A percentile compares a stretch with the other conserved stretches of the same genome.
Evolutionary conservation across 352 stramenopile genomes (phyloP).

Genomic region (Pythium vanterpoolii): DNA sequence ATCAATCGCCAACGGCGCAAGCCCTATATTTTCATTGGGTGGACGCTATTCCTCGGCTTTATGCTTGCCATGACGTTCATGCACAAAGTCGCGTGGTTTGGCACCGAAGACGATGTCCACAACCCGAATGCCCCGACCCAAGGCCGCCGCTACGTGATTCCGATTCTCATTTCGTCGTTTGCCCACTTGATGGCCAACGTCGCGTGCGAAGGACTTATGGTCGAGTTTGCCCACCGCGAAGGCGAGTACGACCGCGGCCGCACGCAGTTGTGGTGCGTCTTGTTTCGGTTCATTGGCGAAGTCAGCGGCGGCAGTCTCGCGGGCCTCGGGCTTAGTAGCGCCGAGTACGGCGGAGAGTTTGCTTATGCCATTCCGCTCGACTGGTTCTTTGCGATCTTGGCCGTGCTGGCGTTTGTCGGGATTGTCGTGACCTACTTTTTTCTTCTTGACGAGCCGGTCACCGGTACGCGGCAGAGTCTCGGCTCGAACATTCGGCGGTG

Average conservation of each 20-base stretch:
- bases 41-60: slow-evolving; percentile 19
- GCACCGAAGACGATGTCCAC: neutral
- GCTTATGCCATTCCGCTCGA: slow-evolving; percentile 15
- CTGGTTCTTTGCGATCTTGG: slow-evolving; percentile 13
- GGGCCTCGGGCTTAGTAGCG: slow-evolving; percentile 11
- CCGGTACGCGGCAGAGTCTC: slow-evolving; percentile 15
- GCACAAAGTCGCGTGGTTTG: slow-evolving; percentile 14
- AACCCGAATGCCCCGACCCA: slow-evolving; percentile 16
- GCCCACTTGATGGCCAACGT: slow-evolving; percentile 20
- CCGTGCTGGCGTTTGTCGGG: slow-evolving; percentile 12
- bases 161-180: slow-evolving; percentile 25
- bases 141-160: slow-evolving; percentile 14
- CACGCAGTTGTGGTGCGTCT: slow-evolving; percentile 18
- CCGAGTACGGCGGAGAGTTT: slow-evolving; percentile 25
- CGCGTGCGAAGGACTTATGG: slow-evolving; percentile 29
- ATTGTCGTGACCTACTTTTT: slow-evolving; percentile 21
- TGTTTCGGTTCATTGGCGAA: slow-evolving; percentile 24
- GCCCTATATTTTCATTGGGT: slow-evolving; percentile 35
- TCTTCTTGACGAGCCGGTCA: slow-evolving; percentile 17
- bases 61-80: slow-evolving; percentile 24
- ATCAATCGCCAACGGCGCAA: slow-evolving; percentile 31
- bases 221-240: slow-evolving; percentile 31
- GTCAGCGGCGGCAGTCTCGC: slow-evolving; percentile 6
- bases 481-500: slow-evolving; percentile 17
- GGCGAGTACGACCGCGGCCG: slow-evolving; percentile 26